These are phyloP conservation scores for Cairneyella variabilis DNA, from an alignment of 495 filamentous ascomycete species.

Conservation along the genomic window DNA sequence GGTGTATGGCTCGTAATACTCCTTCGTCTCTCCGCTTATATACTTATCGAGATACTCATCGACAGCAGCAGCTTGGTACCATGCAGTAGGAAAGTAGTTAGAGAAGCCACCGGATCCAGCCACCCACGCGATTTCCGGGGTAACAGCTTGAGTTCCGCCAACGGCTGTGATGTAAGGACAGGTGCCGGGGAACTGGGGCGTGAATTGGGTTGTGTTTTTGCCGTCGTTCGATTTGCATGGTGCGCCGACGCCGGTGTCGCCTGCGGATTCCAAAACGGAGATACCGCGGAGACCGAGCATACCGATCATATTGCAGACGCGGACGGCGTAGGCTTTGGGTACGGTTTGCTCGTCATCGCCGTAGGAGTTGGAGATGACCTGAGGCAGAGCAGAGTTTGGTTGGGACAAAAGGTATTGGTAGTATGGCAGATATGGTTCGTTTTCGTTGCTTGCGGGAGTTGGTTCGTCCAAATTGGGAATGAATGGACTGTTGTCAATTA, in stretches of 20 bases:
- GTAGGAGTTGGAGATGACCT: constrained; percentile 75
- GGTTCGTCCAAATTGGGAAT: constrained; percentile 60
- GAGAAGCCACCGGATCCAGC: constrained; percentile 44
- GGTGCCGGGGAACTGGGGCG: constrained; percentile 33
- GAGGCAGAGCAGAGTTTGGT: constrained; percentile 55
- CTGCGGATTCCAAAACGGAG: constrained; percentile 65
- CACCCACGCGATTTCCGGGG: constrained; percentile 31
- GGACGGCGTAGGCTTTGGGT: constrained; percentile 59
- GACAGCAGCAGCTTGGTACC: constrained; percentile 32
- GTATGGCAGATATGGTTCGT: constrained; percentile 75
- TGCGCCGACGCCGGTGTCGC: constrained; percentile 68
- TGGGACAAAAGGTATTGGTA: constrained; percentile 56
- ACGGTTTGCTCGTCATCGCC: constrained; percentile 79
- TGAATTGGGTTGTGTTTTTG: constrained; percentile 37
- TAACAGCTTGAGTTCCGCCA: constrained; percentile 34
- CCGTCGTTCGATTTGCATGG: constrained; percentile 65
- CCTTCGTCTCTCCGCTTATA: constrained; percentile 12
- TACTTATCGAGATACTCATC: constrained; percentile 22
- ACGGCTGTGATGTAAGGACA: constrained; percentile 46
- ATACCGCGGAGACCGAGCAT: constrained; percentile 76
- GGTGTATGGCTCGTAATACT: constrained; percentile 17
- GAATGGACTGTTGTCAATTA: constrained; percentile 31
- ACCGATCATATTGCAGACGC: constrained; percentile 65
- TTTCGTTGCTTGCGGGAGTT: constrained; percentile 48
- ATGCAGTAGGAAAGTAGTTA: constrained; percentile 37